Evolutionary conservation across 192 early-diverging fungal species (phyloP).

Genomic region (Coemansia sp.): DNA sequence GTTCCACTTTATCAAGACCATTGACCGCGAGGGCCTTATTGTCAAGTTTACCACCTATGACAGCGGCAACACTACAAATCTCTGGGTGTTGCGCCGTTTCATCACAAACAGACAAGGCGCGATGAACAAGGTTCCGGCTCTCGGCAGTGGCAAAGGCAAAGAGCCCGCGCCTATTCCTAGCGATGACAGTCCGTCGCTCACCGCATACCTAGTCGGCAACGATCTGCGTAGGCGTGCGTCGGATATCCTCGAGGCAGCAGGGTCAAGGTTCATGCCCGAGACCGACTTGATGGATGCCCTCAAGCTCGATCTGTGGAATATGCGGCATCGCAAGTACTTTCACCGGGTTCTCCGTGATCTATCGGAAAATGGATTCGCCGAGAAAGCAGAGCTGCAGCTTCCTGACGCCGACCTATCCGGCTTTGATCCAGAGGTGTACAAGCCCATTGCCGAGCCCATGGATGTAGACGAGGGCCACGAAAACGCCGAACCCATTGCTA

Average conservation of each 20-base stretch:
- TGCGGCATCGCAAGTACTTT: slow-evolving; percentile 26
- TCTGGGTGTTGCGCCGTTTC: slow-evolving; percentile 38
- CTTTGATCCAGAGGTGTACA: not conserved
- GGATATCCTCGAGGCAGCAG: slow-evolving; percentile 18
- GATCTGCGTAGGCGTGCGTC: slow-evolving; percentile 14
- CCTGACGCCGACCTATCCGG: slow-evolving; percentile 1
- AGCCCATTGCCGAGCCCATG: not conserved
- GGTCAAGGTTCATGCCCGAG: slow-evolving; percentile 33
- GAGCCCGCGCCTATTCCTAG: not conserved
- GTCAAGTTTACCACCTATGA: slow-evolving; percentile 23
- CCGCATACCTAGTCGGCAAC: slow-evolving; percentile 11
- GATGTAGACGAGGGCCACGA: not conserved
- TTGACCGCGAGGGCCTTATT: slow-evolving; percentile 35
- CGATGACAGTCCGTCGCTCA: not conserved
- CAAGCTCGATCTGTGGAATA: slow-evolving; percentile 26
- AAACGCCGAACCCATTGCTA: not conserved
- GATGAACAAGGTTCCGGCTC: not conserved
- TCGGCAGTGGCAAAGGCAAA: not conserved
- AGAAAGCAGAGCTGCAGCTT: slow-evolving; percentile 29
- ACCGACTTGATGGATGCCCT: slow-evolving; percentile 32
- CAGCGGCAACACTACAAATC: slow-evolving; percentile 35
- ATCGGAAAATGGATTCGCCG: slow-evolving; percentile 8
- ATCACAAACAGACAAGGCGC: not conserved
- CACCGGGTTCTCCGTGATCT: slow-evolving; percentile 25
- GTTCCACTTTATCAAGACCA: slow-evolving; percentile 43